Evolutionary conservation across 2,329 filamentous ascomycete genomes (phyloP).

Genomic region (Scortechinia acanthostroma): DNA sequence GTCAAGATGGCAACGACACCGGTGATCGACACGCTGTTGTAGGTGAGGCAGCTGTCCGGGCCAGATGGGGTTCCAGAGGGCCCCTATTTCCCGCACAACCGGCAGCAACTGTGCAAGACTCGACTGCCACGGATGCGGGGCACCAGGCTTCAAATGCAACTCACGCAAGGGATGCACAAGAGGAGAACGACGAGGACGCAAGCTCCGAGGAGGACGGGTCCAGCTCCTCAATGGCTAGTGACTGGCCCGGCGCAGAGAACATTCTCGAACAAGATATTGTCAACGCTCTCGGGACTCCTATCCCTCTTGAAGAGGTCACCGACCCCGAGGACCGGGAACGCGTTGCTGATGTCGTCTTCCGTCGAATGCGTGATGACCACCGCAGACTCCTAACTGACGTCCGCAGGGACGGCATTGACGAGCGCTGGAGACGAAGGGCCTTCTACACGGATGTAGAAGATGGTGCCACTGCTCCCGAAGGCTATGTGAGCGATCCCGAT

Average conservation of each 20-base stretch:
- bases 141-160: background rate
- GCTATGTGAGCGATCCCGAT: conserved; percentile 26
- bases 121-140: background rate
- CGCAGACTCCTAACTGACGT: background rate
- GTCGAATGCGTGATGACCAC: background rate
- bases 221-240: background rate
- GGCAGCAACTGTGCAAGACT: conserved; percentile 24
- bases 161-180: background rate
- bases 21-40: background rate
- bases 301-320: background rate
- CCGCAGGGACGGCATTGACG: conserved; percentile 19
- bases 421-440: conserved; percentile 45
- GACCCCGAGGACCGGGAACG: background rate
- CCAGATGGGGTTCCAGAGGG: background rate
- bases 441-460: conserved; percentile 60
- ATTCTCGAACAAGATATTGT: background rate
- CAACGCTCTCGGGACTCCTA: background rate
- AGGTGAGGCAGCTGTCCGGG: background rate
- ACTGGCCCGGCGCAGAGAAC: background rate
- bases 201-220: background rate
- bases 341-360: background rate
- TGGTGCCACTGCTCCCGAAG: conserved; percentile 34
- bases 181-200: background rate
- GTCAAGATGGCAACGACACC: background rate
- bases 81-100: background rate